Evolutionary conservation across 129 eudicot species (phyloP).

Genomic region (Scalesia atractyloides): DNA sequence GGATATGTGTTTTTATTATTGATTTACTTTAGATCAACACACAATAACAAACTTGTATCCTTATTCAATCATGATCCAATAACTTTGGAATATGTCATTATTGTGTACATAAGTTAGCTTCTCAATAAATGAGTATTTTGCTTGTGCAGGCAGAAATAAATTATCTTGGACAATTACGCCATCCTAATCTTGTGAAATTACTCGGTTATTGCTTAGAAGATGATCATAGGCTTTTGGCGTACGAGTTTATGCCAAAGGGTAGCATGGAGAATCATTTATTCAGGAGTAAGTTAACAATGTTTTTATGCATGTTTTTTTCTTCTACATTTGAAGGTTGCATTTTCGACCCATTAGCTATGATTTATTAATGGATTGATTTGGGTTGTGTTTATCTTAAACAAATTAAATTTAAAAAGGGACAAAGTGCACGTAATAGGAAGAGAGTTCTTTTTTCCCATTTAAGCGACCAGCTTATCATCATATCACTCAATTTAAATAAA

Average conservation of each 20-base stretch:
- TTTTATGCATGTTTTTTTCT: neutral
- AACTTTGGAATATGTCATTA: constrained; percentile 6
- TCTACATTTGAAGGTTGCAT: neutral
- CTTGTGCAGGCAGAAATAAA: constrained; percentile 80
- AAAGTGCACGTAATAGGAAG: neutral
- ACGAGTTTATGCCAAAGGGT: constrained; percentile 95
- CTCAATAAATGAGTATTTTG: constrained; percentile 18
- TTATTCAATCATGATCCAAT: constrained; percentile 3
- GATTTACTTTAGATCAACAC: neutral
- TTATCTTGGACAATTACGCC: constrained; percentile 80
- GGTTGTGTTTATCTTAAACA: constrained; percentile 6
- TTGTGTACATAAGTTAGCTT: constrained; percentile 20
- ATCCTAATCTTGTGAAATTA: constrained; percentile 84
- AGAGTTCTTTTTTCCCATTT: neutral
- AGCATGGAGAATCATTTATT: constrained; percentile 94
- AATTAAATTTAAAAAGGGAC: neutral
- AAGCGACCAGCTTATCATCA: neutral
- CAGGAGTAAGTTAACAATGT: constrained; percentile 58
- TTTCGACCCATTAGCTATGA: neutral
- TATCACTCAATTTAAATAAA: neutral
- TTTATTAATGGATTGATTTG: neutral
- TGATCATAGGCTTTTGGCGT: constrained; percentile 85
- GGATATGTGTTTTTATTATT: neutral
- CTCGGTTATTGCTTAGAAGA: constrained; percentile 90
- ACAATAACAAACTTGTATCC: neutral